Percentiles rank a stretch among this genome's conserved stretches.
Evolutionary conservation across 1,139 yeast genomes (phyloP).

Genomic region (Pichia sp.): DNA sequence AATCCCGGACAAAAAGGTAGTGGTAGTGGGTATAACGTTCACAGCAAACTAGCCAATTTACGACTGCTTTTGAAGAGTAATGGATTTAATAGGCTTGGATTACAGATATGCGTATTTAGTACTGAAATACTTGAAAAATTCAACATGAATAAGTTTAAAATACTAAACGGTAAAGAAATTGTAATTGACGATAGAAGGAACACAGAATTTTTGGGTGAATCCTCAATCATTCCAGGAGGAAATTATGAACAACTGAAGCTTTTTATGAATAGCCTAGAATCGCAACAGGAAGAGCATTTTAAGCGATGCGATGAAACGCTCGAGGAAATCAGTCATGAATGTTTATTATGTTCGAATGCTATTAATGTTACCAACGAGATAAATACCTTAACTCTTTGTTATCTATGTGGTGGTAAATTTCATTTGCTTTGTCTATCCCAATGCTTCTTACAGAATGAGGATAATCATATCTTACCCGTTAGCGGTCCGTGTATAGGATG

Average conservation of each 20-base stretch:
- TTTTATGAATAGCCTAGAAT: slow-evolving; percentile 10
- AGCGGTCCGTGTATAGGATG: slow-evolving; percentile 36
- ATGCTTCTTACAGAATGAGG: slow-evolving; percentile 12
- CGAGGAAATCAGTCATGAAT: slow-evolving; percentile 3
- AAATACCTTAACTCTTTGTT: slow-evolving; percentile 28
- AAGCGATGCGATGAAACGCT: slow-evolving; percentile 6
- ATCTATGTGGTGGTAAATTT: slow-evolving; percentile 28
- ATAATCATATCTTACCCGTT: slow-evolving; percentile 30
- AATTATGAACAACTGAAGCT: slow-evolving; percentile 23
- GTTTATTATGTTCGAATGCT: slow-evolving; percentile 16
- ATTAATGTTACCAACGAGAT: slow-evolving; percentile 15
- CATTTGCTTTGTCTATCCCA: slow-evolving; percentile 40
- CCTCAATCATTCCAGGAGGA: slow-evolving; percentile 17
- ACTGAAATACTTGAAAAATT: slow-evolving; percentile 7
- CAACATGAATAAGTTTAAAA: slow-evolving; percentile 16
- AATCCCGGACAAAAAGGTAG: slow-evolving; percentile 24
- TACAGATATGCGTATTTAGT: slow-evolving; percentile 22
- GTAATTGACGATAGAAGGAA: slow-evolving; percentile 7
- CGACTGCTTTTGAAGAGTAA: slow-evolving; percentile 35
- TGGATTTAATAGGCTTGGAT: slow-evolving; percentile 35
- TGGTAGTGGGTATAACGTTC: slow-evolving; percentile 32
- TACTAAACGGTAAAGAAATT: slow-evolving; percentile 6
- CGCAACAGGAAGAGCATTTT: slow-evolving; percentile 12
- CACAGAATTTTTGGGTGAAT: slow-evolving; percentile 3
- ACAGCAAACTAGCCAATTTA: slow-evolving; percentile 43